Base-by-base conservation (phyloP, 345 rosid genomes). In the Salix dunnii region DNA sequence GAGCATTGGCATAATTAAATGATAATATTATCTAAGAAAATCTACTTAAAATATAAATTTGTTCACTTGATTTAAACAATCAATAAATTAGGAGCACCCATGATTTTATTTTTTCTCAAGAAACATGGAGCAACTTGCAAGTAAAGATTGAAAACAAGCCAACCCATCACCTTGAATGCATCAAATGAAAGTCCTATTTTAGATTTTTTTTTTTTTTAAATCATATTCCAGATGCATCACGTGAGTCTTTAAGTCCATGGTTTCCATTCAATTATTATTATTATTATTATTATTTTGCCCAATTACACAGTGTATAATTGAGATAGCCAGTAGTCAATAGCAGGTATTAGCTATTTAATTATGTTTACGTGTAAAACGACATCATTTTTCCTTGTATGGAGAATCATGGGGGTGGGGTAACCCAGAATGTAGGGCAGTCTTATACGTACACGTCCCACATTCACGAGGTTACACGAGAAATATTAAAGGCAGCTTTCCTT, bases 391-490 rank as follows among this genome's bases (percentile, higher is more conserved):
- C 28, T 1, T 23, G 27, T 11, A 58, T 11, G 14, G 10, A 58
- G 28, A 67, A 68, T 38, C 60, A 43, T 69, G 64, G 9, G 55
- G 30, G 70, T 40, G 72, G 68, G 65, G 70, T 60, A 25, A 38
- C 46, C 71, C 48, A 35, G 53, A 68, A 16, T 20, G 8, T 16
- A 60, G 77, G 79, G 79, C 72, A 75, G 38, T 16, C 43, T 42
- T n/a, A 0, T 30, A 21, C 20, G 42, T 27, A 42, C 23, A 21
- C 7, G 3, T 43, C 70, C 68, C 63, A 20, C 6, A 46, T 31
- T 85, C 87, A 85, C 84, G 85, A 73, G 80, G 60, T 46, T 60
- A 0, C 64, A 42, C 79, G 40, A 80, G 67, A 27, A 40, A 68
- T 48, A 80, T 72, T 77, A 75, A 82, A 82, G 74, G 35, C 76